Evolutionary conservation across 257 asterid genomes (phyloP).

Genomic region (Eucommia ulmoides): DNA sequence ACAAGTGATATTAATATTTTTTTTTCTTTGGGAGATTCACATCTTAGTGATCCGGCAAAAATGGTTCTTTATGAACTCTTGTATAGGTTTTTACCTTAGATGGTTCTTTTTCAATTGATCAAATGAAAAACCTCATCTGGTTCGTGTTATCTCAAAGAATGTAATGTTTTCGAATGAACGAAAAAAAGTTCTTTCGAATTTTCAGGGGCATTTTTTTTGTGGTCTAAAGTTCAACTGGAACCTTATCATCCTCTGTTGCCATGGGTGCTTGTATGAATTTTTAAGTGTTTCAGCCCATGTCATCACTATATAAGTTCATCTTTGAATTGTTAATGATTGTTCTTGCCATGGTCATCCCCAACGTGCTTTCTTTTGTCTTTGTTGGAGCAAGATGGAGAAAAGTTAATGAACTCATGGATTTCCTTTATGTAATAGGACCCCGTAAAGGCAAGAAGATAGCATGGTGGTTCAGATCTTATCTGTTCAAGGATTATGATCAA

Average conservation of each 20-base stretch:
- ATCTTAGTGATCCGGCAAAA: background rate
- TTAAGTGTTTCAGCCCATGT: background rate
- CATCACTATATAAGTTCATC: background rate
- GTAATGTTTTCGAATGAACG: no score
- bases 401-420: slow-evolving; percentile 9
- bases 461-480: slow-evolving; percentile 65
- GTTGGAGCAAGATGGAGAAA: no score
- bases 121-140: background rate
- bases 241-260: no score
- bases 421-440: slow-evolving; percentile 36
- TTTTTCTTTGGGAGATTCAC: slow-evolving; percentile 6
- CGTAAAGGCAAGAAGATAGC: slow-evolving; percentile 70
- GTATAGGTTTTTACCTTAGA: background rate
- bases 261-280: background rate
- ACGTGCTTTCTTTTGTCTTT: no score
- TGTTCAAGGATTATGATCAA: slow-evolving; percentile 51
- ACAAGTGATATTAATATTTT: background rate
- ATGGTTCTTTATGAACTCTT: background rate
- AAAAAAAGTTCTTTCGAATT: no score
- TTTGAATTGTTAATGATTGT: background rate
- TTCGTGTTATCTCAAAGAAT: background rate
- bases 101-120: background rate
- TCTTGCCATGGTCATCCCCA: no score
- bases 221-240: no score
- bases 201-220: no score